phyloP scores from a whole-genome alignment of 2,329 filamentous ascomycete species.

The Amesomyces nigricolor region DNA sequence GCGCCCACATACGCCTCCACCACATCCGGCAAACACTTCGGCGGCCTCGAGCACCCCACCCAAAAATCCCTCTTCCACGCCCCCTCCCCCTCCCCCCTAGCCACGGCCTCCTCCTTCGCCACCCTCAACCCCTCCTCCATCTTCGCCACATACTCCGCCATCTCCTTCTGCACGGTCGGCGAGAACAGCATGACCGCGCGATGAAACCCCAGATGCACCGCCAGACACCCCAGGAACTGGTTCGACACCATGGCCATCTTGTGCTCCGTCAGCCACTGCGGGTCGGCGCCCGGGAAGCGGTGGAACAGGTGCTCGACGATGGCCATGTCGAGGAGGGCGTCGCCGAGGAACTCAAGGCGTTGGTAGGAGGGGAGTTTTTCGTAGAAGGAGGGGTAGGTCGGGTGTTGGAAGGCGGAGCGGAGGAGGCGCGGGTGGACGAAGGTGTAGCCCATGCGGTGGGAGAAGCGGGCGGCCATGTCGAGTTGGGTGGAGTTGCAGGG shows the following conservation, averaged over 20 bases:
- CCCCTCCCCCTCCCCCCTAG: slow-evolving; percentile 21
- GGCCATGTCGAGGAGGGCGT: slow-evolving; percentile 79
- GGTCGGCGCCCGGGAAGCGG: slow-evolving; percentile 70
- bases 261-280: slow-evolving; percentile 96
- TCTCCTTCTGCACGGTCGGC: slow-evolving; percentile 38
- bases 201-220: slow-evolving; percentile 73
- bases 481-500: slow-evolving; percentile 59
- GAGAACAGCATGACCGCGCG: slow-evolving; percentile 59
- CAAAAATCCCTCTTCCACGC: slow-evolving; percentile 61
- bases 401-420: slow-evolving; percentile 80
- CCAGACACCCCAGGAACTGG: slow-evolving; percentile 80
- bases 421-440: slow-evolving; percentile 74
- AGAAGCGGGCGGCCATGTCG: slow-evolving; percentile 61
- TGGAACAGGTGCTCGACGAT: slow-evolving; percentile 79
- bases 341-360: slow-evolving; percentile 85
- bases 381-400: slow-evolving; percentile 66
- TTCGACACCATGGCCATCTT: slow-evolving; percentile 99
- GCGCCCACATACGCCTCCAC: slow-evolving; percentile 86
- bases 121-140: slow-evolving; percentile 40
- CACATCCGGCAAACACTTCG: slow-evolving; percentile 76
- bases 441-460: slow-evolving; percentile 48
- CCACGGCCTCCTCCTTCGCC: slow-evolving; percentile 33
- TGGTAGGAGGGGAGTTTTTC: slow-evolving; percentile 85
- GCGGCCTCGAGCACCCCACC: slow-evolving; percentile 57
- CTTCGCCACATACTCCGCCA: slow-evolving; percentile 51